Conservation (phyloP, 2,329 filamentous ascomycete species). For the Exophiala lecanii-corni region DNA sequence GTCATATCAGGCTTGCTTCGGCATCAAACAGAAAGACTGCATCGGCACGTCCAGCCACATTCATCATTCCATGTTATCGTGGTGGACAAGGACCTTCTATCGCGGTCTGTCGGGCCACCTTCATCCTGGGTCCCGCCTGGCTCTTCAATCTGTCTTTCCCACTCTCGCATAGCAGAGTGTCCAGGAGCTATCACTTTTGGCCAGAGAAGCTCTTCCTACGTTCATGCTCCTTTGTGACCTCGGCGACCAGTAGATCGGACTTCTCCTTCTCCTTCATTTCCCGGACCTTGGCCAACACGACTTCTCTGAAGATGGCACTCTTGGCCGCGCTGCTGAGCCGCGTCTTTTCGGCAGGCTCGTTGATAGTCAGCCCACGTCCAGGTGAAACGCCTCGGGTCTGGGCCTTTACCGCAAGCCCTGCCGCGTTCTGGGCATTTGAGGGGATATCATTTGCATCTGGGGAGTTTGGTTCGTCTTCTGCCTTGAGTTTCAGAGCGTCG, state of each 20-base stretch:
- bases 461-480: constrained; percentile 69
- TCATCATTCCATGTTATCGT: no score
- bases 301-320: constrained; percentile 82
- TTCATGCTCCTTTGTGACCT: constrained; percentile 41
- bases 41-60: no score
- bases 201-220: constrained; percentile 26
- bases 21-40: no score
- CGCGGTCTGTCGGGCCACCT: no score
- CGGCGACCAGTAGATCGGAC: constrained; percentile 62
- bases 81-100: no score
- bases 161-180: no score
- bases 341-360: constrained; percentile 35
- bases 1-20: no score
- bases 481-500: constrained; percentile 86
- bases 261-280: constrained; percentile 88
- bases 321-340: constrained; percentile 57
- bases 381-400: constrained; percentile 26
- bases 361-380: constrained; percentile 30
- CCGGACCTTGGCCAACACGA: constrained; percentile 87
- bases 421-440: constrained; percentile 58
- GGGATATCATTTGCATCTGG: constrained; percentile 57
- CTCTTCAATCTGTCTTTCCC: no score
- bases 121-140: no score
- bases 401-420: constrained; percentile 31
- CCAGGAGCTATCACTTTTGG: no score